These are phyloP conservation scores for Pseudophaeomoniella oleicola DNA, from an alignment of 2,329 filamentous ascomycete species.

Conservation along the genomic window DNA sequence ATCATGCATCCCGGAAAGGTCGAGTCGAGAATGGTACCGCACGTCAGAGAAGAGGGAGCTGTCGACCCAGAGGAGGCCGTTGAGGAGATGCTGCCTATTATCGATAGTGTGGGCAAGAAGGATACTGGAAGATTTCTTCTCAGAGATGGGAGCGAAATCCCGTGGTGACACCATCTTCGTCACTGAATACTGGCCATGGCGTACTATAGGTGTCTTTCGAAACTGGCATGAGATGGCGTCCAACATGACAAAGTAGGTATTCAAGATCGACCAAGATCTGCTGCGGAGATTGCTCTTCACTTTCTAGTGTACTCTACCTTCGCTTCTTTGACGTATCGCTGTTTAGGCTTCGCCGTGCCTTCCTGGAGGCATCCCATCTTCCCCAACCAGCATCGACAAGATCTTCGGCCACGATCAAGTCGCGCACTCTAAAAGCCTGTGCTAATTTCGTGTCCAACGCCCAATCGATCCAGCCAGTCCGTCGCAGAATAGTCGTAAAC, in stretches of 20 bases:
- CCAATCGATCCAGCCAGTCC: constrained; percentile 57
- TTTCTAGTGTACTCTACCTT: too few relatives aligned
- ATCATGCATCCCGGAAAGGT: constrained; percentile 31
- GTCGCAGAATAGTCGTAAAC: constrained; percentile 51
- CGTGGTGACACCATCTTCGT: too few relatives aligned
- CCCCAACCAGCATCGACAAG: constrained; percentile 86
- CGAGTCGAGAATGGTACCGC: constrained; percentile 18
- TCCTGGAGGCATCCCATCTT: constrained; percentile 56
- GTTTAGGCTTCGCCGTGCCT: constrained; percentile 12
- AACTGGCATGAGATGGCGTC: too few relatives aligned
- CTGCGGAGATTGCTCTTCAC: too few relatives aligned
- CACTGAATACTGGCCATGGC: too few relatives aligned
- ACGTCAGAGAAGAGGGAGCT: constrained; percentile 13
- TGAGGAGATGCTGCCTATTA: constrained; percentile 25
- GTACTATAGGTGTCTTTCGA: too few relatives aligned
- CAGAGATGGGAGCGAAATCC: constrained; percentile 27
- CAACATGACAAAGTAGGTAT: too few relatives aligned
- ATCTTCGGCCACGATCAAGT: constrained; percentile 78
- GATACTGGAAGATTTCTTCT: constrained; percentile 31
- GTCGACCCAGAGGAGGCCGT: constrained; percentile 31
- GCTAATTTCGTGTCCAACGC: constrained; percentile 50
- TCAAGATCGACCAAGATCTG: too few relatives aligned
- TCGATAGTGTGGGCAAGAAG: constrained; percentile 23
- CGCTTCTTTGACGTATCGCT: not conserved
- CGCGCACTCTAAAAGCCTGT: constrained; percentile 57